phyloP scores from a whole-genome alignment of 768 basidiomycete genomes.

The Cubamyces sp. region DNA sequence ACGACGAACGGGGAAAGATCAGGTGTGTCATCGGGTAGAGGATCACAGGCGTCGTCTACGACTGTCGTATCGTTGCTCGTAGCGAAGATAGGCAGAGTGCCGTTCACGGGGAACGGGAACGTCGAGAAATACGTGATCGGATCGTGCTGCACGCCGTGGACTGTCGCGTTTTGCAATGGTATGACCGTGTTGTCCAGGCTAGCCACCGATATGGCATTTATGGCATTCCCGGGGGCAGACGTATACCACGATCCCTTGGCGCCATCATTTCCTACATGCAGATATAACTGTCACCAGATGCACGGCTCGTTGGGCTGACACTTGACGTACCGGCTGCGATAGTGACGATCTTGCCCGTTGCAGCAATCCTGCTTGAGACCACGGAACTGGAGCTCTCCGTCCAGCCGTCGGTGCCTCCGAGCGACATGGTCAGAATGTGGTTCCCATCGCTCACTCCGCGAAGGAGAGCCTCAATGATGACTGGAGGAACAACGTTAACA shows the following conservation, averaged over 20 bases:
- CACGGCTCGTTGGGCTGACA: not conserved
- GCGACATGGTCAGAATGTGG: constrained; percentile 68
- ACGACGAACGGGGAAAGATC: constrained; percentile 58
- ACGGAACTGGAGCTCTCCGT: constrained; percentile 57
- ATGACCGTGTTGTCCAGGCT: constrained; percentile 62
- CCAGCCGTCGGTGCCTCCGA: constrained; percentile 69
- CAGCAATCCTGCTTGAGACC: constrained; percentile 60
- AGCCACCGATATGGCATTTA: constrained; percentile 59
- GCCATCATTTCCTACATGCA: constrained; percentile 41
- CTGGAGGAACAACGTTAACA: constrained; percentile 23
- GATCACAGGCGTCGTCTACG: constrained; percentile 60
- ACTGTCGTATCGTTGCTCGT: constrained; percentile 58
- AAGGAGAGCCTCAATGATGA: constrained; percentile 55
- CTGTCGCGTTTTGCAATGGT: constrained; percentile 58
- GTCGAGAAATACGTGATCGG: constrained; percentile 60
- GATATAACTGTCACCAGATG: not conserved
- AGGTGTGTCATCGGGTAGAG: constrained; percentile 54
- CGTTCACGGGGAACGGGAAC: constrained; percentile 50
- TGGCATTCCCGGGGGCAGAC: constrained; percentile 53
- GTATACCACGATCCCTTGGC: constrained; percentile 65
- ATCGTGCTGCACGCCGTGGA: constrained; percentile 50
- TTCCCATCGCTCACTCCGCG: constrained; percentile 54
- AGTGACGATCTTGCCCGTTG: constrained; percentile 60
- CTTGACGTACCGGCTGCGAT: constrained; percentile 58
- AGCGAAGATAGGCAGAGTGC: constrained; percentile 58